Percentiles rank a stretch among this genome's conserved stretches.
Conservation (phyloP, 257 asterid genomes). For the Mentha longifolia region DNA sequence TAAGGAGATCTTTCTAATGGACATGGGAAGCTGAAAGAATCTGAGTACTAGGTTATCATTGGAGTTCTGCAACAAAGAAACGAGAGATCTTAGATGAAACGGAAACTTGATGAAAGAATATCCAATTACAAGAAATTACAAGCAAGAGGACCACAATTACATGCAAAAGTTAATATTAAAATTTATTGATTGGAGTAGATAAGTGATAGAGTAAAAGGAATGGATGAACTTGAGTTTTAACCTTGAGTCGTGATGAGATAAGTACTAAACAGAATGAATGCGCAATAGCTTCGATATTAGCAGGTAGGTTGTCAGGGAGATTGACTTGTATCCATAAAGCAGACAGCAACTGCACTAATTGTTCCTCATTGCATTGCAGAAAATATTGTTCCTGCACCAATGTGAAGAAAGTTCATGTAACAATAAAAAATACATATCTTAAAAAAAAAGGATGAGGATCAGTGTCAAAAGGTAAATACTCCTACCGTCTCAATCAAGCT, state of each 20-base stretch:
- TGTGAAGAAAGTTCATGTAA: constrained; percentile 21
- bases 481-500: constrained; percentile 71
- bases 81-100: not conserved
- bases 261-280: constrained; percentile 88
- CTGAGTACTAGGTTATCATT: constrained; percentile 54
- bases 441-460: not conserved
- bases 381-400: constrained; percentile 70
- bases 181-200: not conserved
- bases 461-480: constrained; percentile 10
- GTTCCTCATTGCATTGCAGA: constrained; percentile 83
- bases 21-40: constrained; percentile 83
- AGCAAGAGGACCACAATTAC: not conserved
- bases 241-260: constrained; percentile 70
- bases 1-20: constrained; percentile 73
- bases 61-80: constrained; percentile 60
- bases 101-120: not conserved
- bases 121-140: not conserved
- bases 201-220: not conserved
- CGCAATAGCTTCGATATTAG: constrained; percentile 90
- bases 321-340: constrained; percentile 86
- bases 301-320: constrained; percentile 79
- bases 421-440: not conserved
- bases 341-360: constrained; percentile 77
- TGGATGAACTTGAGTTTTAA: constrained; percentile 30
- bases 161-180: not conserved